Percentiles rank a stretch among this genome's conserved stretches.
phyloP scores from a whole-genome alignment of 2,329 filamentous ascomycete genomes.

The Phaeomoniella chlamydospora region DNA sequence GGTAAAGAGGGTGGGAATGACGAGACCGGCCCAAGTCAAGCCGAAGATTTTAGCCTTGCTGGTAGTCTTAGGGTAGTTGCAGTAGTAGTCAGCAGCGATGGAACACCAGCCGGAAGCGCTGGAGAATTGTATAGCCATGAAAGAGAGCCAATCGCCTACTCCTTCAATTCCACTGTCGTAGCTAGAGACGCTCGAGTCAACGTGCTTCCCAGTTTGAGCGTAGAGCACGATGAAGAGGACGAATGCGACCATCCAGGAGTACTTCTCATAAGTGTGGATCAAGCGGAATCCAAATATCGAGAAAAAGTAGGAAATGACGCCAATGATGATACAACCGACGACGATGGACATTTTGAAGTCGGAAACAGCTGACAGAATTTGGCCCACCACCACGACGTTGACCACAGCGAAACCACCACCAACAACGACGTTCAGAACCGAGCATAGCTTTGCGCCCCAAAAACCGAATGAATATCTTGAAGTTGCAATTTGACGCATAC shows the following conservation, averaged over 20 bases:
- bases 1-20: constrained; percentile 17
- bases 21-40: constrained; percentile 8
- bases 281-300: constrained; percentile 15
- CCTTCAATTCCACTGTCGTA: constrained; percentile 17
- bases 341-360: constrained; percentile 15
- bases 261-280: constrained; percentile 16
- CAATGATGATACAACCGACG: constrained; percentile 17
- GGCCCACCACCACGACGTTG: constrained; percentile 17
- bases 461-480: constrained; percentile 16
- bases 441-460: constrained; percentile 16
- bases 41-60: constrained; percentile 9
- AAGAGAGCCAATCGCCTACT: constrained; percentile 14
- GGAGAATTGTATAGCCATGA: constrained; percentile 11
- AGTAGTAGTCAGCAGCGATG: constrained; percentile 12
- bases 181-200: constrained; percentile 21
- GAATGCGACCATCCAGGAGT: constrained; percentile 16
- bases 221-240: constrained; percentile 29
- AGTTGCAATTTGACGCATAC: constrained; percentile 14
- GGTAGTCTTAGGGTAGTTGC: constrained; percentile 10
- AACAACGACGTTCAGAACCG: constrained; percentile 15
- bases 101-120: constrained; percentile 10
- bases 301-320: constrained; percentile 14
- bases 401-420: constrained; percentile 17
- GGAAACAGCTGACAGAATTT: constrained; percentile 19
- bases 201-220: constrained; percentile 28